Evolutionary conservation across 2,329 filamentous ascomycete species (phyloP), one percentile per base, ranked within the genome.

Genomic region (Dryadomyces sulphureus): DNA sequence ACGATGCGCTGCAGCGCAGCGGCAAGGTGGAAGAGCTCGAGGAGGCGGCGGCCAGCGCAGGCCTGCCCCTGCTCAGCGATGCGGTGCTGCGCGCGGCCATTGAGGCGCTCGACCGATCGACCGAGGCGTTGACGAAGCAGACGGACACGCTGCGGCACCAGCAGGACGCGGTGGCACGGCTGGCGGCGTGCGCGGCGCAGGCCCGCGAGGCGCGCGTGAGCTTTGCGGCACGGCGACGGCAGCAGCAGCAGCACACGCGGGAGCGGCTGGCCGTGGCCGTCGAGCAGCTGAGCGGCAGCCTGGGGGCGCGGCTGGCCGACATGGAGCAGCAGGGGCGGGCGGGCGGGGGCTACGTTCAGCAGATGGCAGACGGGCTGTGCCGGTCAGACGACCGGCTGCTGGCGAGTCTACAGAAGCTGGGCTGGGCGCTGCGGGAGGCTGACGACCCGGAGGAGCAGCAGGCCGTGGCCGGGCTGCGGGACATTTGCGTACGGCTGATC

Each of bases 311-410:
- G 35, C 57, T 69, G 21, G 57, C 62, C 3, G 72, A 75, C 44
- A 56, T 75, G 2, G 67, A 73, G 54, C 69, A 73, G 49, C 72
- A 79, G 36, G 59, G 59, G 6, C 68, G 68, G 7, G 61, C 60
- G 0, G 63, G 68, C 0, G 65, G 64, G 4, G 58, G 64, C 2
- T 60, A 61, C 3, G 57, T 79, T 16, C 68, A 67, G 41, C 63
- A 69, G 46, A 68, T 67, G 1, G 62, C 77, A 0, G 65, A 69
- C 20, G 63, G 62, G 16, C 59, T 73, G 11, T 61, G 83, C 8
- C 65, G 67, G 8, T 73, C 76, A 1, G 81, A 86, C 49, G 79
- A 85, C 55, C 77, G 74, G 50, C 65, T 84, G 2, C 62, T 85
- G 1, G 65, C 72, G 19, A 77, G 77, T 48, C 63, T 86, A 3